phyloP scores from a whole-genome alignment of 257 asterid species.

The Nicotiana sylvestris region DNA sequence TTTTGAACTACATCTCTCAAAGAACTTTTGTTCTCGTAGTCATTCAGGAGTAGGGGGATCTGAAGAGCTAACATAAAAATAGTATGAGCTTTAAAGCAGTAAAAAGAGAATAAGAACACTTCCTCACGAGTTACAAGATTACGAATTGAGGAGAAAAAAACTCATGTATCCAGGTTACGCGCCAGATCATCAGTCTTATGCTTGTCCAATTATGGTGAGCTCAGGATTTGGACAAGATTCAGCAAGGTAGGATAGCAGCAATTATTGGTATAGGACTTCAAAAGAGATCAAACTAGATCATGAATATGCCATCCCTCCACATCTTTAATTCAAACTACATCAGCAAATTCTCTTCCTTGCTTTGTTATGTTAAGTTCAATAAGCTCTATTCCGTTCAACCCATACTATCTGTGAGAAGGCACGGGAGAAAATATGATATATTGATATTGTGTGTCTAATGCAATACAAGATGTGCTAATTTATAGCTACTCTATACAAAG shows the following conservation, averaged over 20 bases:
- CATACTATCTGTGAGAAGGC: neutral
- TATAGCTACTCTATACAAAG: no score
- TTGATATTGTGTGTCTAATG: no score
- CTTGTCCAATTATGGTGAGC: neutral
- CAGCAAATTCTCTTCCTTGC: neutral
- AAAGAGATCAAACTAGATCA: neutral
- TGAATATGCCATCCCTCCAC: neutral
- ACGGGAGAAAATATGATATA: no score
- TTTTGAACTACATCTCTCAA: neutral
- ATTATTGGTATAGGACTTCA: neutral
- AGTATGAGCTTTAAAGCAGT: neutral
- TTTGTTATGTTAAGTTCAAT: neutral
- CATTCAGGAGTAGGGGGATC: neutral
- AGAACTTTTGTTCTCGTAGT: neutral
- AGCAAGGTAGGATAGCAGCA: neutral
- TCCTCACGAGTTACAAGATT: neutral
- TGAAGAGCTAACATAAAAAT: neutral
- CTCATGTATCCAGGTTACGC: neutral
- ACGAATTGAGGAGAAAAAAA: neutral
- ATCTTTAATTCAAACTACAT: conserved; percentile 2
- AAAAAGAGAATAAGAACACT: neutral
- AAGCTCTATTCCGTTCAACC: neutral
- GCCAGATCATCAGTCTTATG: neutral
- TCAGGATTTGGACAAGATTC: neutral
- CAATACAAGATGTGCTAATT: no score